Conservation (phyloP, 2,329 filamentous ascomycete genomes). For the Alternaria burnsii region DNA sequence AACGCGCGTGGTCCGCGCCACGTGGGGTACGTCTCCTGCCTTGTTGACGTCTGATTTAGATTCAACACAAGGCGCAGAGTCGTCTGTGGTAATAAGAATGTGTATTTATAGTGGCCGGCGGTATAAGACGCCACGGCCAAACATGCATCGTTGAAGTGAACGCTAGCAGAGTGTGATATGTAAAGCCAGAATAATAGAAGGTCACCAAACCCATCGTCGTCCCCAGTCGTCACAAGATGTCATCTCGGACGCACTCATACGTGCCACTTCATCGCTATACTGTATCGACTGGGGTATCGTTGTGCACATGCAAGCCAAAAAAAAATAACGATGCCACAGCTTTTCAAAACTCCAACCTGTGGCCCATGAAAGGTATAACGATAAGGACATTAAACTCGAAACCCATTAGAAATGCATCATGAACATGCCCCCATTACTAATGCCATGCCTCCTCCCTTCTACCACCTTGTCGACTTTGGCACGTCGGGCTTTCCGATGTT, state of each 20-base stretch:
- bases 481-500: conserved; percentile 36
- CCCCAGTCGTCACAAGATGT: conserved; percentile 25
- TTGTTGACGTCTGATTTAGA: conserved; percentile 14
- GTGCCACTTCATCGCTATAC: conserved; percentile 23
- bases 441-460: conserved; percentile 2
- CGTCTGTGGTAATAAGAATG: background rate
- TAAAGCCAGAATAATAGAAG: conserved; percentile 9
- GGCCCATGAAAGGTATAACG: conserved; percentile 27
- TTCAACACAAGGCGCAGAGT: background rate
- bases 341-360: conserved; percentile 40
- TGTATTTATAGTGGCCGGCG: conserved; percentile 19
- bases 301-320: conserved; percentile 49
- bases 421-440: conserved; percentile 22
- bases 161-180: conserved; percentile 26
- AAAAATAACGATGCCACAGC: conserved; percentile 43
- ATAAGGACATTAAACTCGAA: conserved; percentile 44
- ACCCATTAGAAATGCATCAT: conserved; percentile 40
- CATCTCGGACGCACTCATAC: conserved; percentile 9
- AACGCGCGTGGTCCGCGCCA: conserved; percentile 23
- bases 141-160: conserved; percentile 32
- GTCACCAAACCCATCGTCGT: conserved; percentile 17
- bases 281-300: conserved; percentile 50
- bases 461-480: conserved; percentile 34
- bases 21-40: conserved; percentile 13
- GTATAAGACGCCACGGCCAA: conserved; percentile 19